These are phyloP conservation scores for Amauroascus verrucosus DNA, from an alignment of 2,329 filamentous ascomycete genomes.

Conservation along the genomic window DNA sequence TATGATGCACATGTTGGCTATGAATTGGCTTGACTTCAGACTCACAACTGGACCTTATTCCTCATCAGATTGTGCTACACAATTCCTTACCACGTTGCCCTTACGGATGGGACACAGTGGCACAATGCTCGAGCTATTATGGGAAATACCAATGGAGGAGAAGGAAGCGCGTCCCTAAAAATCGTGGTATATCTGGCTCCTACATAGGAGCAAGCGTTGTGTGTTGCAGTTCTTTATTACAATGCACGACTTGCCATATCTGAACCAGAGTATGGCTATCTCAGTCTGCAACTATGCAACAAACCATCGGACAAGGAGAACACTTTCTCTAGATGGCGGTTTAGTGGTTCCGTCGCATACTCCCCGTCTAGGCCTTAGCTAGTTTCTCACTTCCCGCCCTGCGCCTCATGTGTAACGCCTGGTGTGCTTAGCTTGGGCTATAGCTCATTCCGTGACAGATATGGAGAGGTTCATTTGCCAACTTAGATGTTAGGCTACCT, in stretches of 20 bases:
- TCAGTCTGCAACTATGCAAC: no score
- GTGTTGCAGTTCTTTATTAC: background rate
- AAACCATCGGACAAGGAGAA: no score
- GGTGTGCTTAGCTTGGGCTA: background rate
- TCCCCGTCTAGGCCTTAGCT: background rate
- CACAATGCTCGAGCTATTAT: background rate
- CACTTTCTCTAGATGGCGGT: no score
- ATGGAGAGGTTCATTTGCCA: background rate
- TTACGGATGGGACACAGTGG: background rate
- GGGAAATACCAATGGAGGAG: background rate
- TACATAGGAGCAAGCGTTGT: background rate
- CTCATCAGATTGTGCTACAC: background rate
- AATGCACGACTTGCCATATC: no score
- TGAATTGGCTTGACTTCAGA: background rate
- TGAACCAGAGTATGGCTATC: no score
- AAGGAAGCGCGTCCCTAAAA: background rate
- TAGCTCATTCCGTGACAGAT: background rate
- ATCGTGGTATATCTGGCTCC: background rate
- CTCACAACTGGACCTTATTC: background rate
- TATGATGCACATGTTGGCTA: background rate
- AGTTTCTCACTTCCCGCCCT: background rate
- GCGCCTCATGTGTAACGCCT: background rate
- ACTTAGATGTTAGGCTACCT: background rate
- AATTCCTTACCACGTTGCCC: background rate
- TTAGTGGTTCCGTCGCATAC: background rate